Evolutionary conservation across 441 rosid species (phyloP), one percentile per base, ranked within the genome.

Genomic region (Euphorbia schlechtendalii): DNA sequence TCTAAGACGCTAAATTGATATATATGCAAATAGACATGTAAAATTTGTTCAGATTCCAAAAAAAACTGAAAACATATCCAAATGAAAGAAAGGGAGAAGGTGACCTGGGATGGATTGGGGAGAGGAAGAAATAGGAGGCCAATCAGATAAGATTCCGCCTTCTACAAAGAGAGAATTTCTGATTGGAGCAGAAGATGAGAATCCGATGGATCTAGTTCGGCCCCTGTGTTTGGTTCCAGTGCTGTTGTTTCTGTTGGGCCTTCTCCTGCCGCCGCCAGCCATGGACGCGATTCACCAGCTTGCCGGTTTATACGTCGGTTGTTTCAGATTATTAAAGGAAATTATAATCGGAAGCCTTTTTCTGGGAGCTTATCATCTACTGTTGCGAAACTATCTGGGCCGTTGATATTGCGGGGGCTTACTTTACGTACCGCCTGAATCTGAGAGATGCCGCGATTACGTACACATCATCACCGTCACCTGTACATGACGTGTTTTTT

Each of bases 201-300:
- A 56, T 20, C 25, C 10, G 8, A 28, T 66, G 57, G 65, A 63
- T 56, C 66, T 49, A 40, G 30, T 52, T 25, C 63, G 18, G 64
- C 54, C 48, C 51, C 67, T 66, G 30, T 27, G 54, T 41, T 40
- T 65, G 56, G 54, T 38, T 38, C 40, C 21, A 40, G 45, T 40
- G 34, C 34, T 49, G 48, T 43, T 62, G 64, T 57, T 75, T 43
- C 61, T 73, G 60, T 40, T 71, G 9, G 86, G 55, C 68, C 77
- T 80, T 66, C 91, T 71, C 78, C 46, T 85, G 21, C 89, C 84
- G 51, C 91, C 80, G 45, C 86, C 87, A 52, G 79, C 75, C 92
- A 86, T 70, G 70, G 46, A 20, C 52, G 8, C 59, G 46, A 30
- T 22, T 56, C 12, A 6, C 20, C 59, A 7, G 30, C 52, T 38